phyloP scores from a whole-genome alignment of 495 filamentous ascomycete genomes.

The Penicillium goetzii region DNA sequence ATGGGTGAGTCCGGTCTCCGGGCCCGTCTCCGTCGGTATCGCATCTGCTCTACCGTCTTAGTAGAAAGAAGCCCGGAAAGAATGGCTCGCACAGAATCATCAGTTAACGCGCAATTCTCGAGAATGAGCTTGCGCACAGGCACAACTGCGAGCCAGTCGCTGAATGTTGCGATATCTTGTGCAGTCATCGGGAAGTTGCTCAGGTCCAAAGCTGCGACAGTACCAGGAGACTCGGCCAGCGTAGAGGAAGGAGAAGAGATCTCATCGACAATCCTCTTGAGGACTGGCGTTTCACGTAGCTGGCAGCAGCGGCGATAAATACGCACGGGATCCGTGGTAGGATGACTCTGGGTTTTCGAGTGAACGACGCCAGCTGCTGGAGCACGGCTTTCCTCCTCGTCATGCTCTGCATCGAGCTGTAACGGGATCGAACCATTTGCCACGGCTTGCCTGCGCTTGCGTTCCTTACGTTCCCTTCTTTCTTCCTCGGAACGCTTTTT shows the following conservation, averaged over 20 bases:
- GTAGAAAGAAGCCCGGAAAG: slow-evolving; percentile 85
- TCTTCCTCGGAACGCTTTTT: slow-evolving; percentile 91
- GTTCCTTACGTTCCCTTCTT: slow-evolving; percentile 82
- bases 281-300: slow-evolving; percentile 83
- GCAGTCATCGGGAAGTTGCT: slow-evolving; percentile 81
- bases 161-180: slow-evolving; percentile 80
- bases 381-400: slow-evolving; percentile 47
- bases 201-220: slow-evolving; percentile 80
- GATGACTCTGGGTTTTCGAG: slow-evolving; percentile 63
- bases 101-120: slow-evolving; percentile 82
- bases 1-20: slow-evolving; percentile 29
- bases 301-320: slow-evolving; percentile 97
- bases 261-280: slow-evolving; percentile 87
- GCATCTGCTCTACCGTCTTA: slow-evolving; percentile 62
- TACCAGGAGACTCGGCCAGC: slow-evolving; percentile 62
- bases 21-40: slow-evolving; percentile 46
- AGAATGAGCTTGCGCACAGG: slow-evolving; percentile 83
- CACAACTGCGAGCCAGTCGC: slow-evolving; percentile 92
- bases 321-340: slow-evolving; percentile 87
- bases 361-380: slow-evolving; percentile 33
- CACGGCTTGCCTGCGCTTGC: slow-evolving; percentile 75
- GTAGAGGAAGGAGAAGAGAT: slow-evolving; percentile 69
- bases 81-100: slow-evolving; percentile 83
- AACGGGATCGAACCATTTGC: slow-evolving; percentile 81
- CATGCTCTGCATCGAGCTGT: slow-evolving; percentile 66